Percentiles rank a stretch among this genome's conserved stretches.
These are phyloP conservation scores for Phytophthora idaei DNA, from an alignment of 352 stramenopile species.

Conservation along the genomic window DNA sequence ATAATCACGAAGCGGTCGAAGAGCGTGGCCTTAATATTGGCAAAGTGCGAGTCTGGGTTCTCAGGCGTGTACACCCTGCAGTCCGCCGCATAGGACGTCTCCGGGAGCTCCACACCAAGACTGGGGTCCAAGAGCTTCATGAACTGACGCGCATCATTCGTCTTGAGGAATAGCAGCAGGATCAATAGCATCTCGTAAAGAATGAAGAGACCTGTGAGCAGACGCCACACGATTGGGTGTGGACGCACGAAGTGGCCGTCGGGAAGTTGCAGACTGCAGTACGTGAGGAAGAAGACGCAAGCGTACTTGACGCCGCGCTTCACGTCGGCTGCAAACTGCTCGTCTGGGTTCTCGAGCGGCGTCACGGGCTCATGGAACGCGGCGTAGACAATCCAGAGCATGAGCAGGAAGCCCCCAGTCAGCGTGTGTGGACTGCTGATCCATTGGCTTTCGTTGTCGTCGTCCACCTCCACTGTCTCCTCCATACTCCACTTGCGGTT, in stretches of 20 bases:
- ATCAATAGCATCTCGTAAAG: conserved; percentile 93
- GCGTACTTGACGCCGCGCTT: conserved; percentile 85
- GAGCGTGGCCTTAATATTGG: conserved; percentile 82
- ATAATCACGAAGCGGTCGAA: conserved; percentile 91
- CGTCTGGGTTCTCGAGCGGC: conserved; percentile 42
- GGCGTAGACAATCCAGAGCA: conserved; percentile 87
- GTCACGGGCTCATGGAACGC: conserved; percentile 67
- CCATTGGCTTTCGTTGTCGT: conserved; percentile 81
- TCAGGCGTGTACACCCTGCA: conserved; percentile 89
- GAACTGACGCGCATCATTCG: conserved; percentile 79
- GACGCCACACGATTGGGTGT: conserved; percentile 91
- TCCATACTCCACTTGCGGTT: conserved; percentile 89
- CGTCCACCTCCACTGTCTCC: conserved; percentile 74
- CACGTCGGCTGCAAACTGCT: conserved; percentile 52
- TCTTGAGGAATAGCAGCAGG: conserved; percentile 85
- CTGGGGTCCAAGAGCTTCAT: conserved; percentile 84
- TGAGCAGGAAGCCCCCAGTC: conserved; percentile 77
- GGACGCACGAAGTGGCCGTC: conserved; percentile 89
- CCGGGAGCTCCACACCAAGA: conserved; percentile 77
- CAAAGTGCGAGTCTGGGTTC: conserved; percentile 77
- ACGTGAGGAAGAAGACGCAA: conserved; percentile 85
- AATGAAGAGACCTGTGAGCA: conserved; percentile 91
- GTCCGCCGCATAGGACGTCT: conserved; percentile 84
- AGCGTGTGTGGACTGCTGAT: conserved; percentile 86
- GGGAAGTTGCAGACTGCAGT: conserved; percentile 85